These are phyloP conservation scores for Pseudogymnoascus sp. DNA, from an alignment of 2,329 filamentous ascomycete genomes.

Conservation along the genomic window DNA sequence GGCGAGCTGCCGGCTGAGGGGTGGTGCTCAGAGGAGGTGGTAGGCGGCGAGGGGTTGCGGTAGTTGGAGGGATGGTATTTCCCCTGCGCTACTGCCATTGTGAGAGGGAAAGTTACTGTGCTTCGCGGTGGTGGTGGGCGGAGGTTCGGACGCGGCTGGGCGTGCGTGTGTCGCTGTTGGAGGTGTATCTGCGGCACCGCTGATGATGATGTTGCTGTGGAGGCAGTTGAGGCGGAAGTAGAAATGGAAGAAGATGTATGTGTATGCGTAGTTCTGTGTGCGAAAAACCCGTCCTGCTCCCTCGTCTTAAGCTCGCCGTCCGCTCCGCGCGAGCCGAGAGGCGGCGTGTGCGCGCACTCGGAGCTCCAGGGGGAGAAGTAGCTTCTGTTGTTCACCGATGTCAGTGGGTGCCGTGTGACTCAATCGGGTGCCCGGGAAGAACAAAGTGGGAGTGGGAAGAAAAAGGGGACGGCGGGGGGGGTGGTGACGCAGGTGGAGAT, in stretches of 20 bases:
- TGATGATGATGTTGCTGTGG: background rate
- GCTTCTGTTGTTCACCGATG: background rate
- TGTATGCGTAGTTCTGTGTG: background rate
- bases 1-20: background rate
- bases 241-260: background rate
- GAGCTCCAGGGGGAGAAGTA: constrained; percentile 1
- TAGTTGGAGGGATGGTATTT: constrained; percentile 4
- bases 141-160: background rate
- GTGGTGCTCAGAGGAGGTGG: background rate
- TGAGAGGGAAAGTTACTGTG: background rate
- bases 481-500: background rate
- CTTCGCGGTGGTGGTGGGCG: background rate
- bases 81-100: background rate
- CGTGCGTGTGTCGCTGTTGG: background rate
- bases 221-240: background rate
- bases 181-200: background rate
- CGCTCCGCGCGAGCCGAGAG: background rate
- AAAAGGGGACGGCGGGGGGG: background rate
- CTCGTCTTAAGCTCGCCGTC: background rate
- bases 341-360: background rate
- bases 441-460: background rate
- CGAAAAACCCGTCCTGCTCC: background rate
- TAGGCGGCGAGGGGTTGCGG: background rate
- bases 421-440: background rate
- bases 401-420: background rate